Evolutionary conservation across 805 yeast species (phyloP), one percentile per base, ranked within the genome.

Genomic region (Ogataea wickerhamii): DNA sequence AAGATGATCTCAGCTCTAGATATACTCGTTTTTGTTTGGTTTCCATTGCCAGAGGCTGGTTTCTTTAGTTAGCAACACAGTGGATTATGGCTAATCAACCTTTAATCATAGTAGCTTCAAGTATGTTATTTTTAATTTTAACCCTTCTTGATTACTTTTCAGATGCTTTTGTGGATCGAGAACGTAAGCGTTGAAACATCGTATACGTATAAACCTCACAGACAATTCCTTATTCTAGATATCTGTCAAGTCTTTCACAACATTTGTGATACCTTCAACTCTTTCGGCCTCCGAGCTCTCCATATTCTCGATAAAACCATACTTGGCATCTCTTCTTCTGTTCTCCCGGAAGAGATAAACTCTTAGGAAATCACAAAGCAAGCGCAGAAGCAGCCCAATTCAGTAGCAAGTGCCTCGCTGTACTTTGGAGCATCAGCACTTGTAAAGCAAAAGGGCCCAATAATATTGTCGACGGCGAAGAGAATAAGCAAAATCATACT

Each of bases 381-480:
- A 12, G 58, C 70, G 19, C 68, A 72, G 48, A 70, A 60, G 40
- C 62, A 57, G 17, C 61, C 63, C 43, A 58, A 43, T 26, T 49
- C 67, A 27, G 68, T 60, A 18, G 61, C 64, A 40, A 63, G 61
- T 13, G 70, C 78, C 26, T 65, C 60, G 10, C 52, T 50, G 45
- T 71, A 73, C 4, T 44, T 40, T 18, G 76, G 76, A 10, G 76
- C 74, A 51, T 74, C 73, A 10, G 36, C 45, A 3, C 57, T 53
- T 28, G 61, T 60, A 52, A 73, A 73, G 11, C 74, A 64, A 45
- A 71, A 76, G 1, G 80, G 78, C 4, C 81, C 80, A 32, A 66
- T 61, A 39, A 73, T 56, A 50, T 76, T 76, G 13, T 80, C 81
- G n/a, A 66, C 71, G 48, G 77, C 72, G 55, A 69, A 74, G 12